Evolutionary conservation across 345 rosid genomes (phyloP), one percentile per base, ranked within the genome.

Genomic region (Heritiera littoralis): DNA sequence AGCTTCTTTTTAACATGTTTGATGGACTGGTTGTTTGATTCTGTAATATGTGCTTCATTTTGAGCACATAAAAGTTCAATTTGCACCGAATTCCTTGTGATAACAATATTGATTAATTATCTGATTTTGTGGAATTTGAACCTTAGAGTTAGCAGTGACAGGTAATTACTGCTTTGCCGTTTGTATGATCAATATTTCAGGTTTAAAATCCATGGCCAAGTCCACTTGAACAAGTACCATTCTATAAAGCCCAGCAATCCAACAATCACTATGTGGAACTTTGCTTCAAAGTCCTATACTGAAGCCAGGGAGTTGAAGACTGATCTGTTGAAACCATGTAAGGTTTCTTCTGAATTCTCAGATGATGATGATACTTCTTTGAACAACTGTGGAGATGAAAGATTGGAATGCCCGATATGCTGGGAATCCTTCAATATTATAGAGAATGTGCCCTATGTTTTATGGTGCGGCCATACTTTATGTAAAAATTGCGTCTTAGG

Each of bases 381-480:
- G 14, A 82, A 43, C 79, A 80, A 51, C 23, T 64, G 65, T 51
- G 71, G 77, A 9, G 95, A 86, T 40, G 91, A 90, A 40, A 86
- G 76, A 63, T 72, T 90, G 77, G 95, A 92, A 74, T 92, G 95
- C 80, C 92, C 95, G 0, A 83, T 92, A 58, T 92, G 95, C 82
- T 90, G 91, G 89, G 93, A 91, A 81, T 86, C 90, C 67, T 90
- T 91, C 87, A 89, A 91, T 45, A 85, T 91, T 28, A 86, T 89
- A 46, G 95, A 91, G 82, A 91, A 90, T 77, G 85, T 89, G 78
- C 93, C 95, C 58, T 86, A 87, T 80, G 91, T 90, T 73, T 80
- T 90, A 67, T 91, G 93, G 95, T 91, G 95, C 75, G 95, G 95
- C 55, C 95, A 91, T 71, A 87, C 93, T 18, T 81, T 91, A 41